Evolutionary conservation across 2,329 filamentous ascomycete genomes (phyloP).

Genomic region (Penicillium oxalicum): DNA sequence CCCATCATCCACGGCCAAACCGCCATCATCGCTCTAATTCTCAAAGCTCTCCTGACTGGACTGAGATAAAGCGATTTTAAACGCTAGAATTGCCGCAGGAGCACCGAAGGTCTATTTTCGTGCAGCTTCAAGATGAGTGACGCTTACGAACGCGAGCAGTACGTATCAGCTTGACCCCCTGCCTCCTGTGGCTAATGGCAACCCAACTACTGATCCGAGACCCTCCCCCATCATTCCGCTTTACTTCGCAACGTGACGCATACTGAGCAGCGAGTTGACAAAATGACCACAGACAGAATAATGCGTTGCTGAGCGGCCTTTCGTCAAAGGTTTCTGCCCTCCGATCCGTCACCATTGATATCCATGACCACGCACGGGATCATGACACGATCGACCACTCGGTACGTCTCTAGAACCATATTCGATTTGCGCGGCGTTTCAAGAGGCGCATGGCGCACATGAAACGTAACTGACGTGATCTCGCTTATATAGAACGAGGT

Average conservation of each 20-base stretch:
- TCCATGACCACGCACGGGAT: slow-evolving; percentile 89
- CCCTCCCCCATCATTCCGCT: background rate
- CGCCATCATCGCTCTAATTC: no score
- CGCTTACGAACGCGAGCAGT: slow-evolving; percentile 69
- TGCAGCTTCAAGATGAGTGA: slow-evolving; percentile 55
- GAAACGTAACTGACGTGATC: slow-evolving; percentile 1
- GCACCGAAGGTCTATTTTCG: background rate
- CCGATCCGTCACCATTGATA: slow-evolving; percentile 90
- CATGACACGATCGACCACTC: slow-evolving; percentile 85
- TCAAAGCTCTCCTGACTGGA: no score
- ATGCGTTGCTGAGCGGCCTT: slow-evolving; percentile 85
- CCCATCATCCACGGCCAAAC: no score
- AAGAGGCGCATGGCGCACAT: background rate
- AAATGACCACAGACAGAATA: slow-evolving; percentile 64
- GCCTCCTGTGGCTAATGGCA: background rate
- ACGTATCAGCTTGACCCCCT: slow-evolving; percentile 18
- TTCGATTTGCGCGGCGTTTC: no score
- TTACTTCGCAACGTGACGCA: no score
- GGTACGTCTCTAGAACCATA: slow-evolving; percentile 47
- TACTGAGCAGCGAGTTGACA: slow-evolving; percentile 1
- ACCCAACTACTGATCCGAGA: background rate
- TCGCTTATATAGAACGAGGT: slow-evolving; percentile 62
- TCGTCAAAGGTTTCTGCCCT: slow-evolving; percentile 85
- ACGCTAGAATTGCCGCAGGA: background rate
- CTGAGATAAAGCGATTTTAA: background rate